Base-by-base conservation (phyloP, 495 filamentous ascomycete genomes). In the Apodospora peruviana region DNA sequence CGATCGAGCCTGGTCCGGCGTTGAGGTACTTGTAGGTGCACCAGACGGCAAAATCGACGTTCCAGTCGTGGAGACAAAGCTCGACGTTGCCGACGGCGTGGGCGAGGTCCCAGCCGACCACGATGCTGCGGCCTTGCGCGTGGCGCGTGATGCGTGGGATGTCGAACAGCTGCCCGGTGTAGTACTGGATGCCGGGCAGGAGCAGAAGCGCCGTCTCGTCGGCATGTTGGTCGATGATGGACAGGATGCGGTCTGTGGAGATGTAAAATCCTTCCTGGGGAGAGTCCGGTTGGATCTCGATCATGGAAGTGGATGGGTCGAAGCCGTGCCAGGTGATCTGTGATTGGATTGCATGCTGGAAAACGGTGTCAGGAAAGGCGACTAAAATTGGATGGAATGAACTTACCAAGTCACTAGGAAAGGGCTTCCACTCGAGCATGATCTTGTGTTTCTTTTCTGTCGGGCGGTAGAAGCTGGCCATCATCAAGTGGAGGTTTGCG, bases 11-110 rank as follows among this genome's bases (percentile, higher is more conserved):
- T 0, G 91, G 90, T 0, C 91, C 91, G 43, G 82, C 81, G 58
- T 95, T 96, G 44, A 96, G 73, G 61, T 97, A 97, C 67, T 97
- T 97, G 72, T 96, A 97, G 34, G 77, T 87, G 66, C 91, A 97
- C 91, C 91, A 97, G 5, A 77, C 86, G 0, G 91, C 90, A 50
- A 91, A 91, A 62, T 97, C 91, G n/a, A 96, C 90, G 46, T 90
- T 77, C 91, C 91, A 96, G 54, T 89, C 86, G 64, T 95, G 88
- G 29, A 97, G 76, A 17, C 72, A 64, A 7, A 96, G 67, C 20
- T 83, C 78, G 5, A 96, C 87, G 65, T 97, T 97, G 12, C 91
- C 91, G 1, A 79, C 87, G 2, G 90, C 90, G 67, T 97, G 91
- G 1, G 91, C 91, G 47, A 96, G 83, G 65, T 97, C 91, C 90